phyloP scores from a whole-genome alignment of 352 stramenopile genomes.

The Phytopythium litorale region DNA sequence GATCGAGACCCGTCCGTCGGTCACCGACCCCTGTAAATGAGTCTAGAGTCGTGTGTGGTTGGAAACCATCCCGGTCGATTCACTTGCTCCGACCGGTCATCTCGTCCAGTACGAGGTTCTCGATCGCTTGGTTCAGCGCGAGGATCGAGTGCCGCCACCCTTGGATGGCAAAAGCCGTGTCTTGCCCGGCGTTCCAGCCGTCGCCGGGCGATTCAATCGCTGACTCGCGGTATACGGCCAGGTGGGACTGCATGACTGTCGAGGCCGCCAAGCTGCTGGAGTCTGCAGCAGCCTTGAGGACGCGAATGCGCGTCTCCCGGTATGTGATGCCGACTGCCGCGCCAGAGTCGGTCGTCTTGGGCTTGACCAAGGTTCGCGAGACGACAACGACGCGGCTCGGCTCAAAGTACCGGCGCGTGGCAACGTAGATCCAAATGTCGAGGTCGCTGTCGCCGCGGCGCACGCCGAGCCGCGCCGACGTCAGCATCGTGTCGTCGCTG shows the following conservation, averaged over 20 bases:
- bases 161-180: conserved; percentile 16
- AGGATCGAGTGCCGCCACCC: conserved; percentile 20
- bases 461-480: background rate
- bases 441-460: conserved; percentile 2
- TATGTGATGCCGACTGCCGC: conserved; percentile 3
- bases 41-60: too few species aligned
- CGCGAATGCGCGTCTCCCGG: conserved; percentile 7
- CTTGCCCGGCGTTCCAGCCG: conserved; percentile 15
- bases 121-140: conserved; percentile 37
- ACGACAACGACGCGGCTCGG: conserved; percentile 11
- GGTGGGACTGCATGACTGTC: conserved; percentile 23
- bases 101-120: conserved; percentile 41
- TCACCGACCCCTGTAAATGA: too few species aligned
- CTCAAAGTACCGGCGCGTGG: conserved; percentile 11
- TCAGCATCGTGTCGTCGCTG: background rate
- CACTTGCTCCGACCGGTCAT: background rate
- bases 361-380: conserved; percentile 11
- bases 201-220: background rate
- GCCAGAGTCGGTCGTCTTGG: background rate
- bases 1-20: too few species aligned
- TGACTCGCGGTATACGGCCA: conserved; percentile 15
- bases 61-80: too few species aligned
- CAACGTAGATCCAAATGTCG: conserved; percentile 3
- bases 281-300: conserved; percentile 11
- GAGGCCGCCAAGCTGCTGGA: conserved; percentile 8